These are phyloP conservation scores for slime mould (Dictyostelium discoideum) DNA, from an alignment of 78 protist genomes.

Conservation along the genomic window DNA sequence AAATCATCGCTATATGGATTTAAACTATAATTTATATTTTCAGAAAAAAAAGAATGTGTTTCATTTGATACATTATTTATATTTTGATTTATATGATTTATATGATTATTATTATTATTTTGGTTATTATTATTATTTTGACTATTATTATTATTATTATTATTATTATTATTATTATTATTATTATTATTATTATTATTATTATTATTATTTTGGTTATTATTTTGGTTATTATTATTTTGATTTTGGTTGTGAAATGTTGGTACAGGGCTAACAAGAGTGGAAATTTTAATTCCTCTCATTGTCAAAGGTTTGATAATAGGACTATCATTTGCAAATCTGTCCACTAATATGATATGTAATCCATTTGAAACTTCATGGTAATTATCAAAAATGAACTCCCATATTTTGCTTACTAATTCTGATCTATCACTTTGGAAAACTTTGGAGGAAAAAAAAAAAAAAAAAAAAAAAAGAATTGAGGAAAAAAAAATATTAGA, in stretches of 20 bases:
- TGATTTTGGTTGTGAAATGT: not conserved
- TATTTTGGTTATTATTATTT: not conserved
- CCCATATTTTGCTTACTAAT: slow-evolving; percentile 44
- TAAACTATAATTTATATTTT: slow-evolving; percentile 10
- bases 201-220: not conserved
- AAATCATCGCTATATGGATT: slow-evolving; percentile 7
- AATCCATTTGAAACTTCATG: slow-evolving; percentile 15
- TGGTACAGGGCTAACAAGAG: slow-evolving; percentile 17
- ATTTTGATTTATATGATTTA: not conserved
- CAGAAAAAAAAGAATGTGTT: slow-evolving; percentile 31
- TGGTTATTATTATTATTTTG: not conserved
- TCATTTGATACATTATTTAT: slow-evolving; percentile 2
- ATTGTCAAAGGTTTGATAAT: slow-evolving; percentile 17
- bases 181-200: not conserved
- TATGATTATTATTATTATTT: not conserved
- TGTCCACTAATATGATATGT: slow-evolving; percentile 46
- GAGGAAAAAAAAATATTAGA: not conserved
- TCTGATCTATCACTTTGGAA: slow-evolving; percentile 32
- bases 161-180: not conserved
- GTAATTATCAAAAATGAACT: slow-evolving; percentile 50
- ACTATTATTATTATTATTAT: not conserved
- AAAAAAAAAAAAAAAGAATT: not conserved
- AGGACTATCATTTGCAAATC: slow-evolving; percentile 40
- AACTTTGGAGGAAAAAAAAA: not conserved
- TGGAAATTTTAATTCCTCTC: slow-evolving; percentile 43